Evolutionary conservation across 805 yeast genomes (phyloP).

Genomic region (Candida dendrica): DNA sequence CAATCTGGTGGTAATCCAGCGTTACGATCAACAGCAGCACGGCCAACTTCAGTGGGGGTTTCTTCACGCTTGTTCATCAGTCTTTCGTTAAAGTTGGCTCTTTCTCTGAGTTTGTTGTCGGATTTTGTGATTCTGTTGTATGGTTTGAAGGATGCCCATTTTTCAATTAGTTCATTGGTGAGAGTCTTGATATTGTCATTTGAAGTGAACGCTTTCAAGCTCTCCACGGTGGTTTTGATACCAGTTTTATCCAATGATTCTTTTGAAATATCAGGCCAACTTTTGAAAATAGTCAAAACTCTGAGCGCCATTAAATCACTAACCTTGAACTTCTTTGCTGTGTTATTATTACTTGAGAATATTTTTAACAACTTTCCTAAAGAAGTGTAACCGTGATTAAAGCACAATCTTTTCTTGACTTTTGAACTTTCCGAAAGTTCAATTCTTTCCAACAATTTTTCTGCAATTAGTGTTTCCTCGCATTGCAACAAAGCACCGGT

Average conservation of each 20-base stretch:
- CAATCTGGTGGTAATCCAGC: constrained; percentile 37
- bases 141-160: constrained; percentile 71
- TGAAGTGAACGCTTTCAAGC: constrained; percentile 24
- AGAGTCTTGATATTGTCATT: constrained; percentile 25
- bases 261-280: constrained; percentile 69
- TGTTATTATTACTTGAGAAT: constrained; percentile 6
- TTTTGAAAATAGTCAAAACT: constrained; percentile 49
- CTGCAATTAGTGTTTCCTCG: constrained; percentile 57
- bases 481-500: constrained; percentile 77
- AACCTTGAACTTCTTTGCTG: constrained; percentile 23
- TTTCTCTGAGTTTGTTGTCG: background rate
- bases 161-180: constrained; percentile 42
- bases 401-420: constrained; percentile 53
- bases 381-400: constrained; percentile 83
- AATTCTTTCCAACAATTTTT: constrained; percentile 63
- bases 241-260: constrained; percentile 71
- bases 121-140: constrained; percentile 80
- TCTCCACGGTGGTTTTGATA: constrained; percentile 56
- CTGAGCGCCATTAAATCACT: constrained; percentile 35
- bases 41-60: background rate
- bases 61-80: constrained; percentile 6
- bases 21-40: background rate
- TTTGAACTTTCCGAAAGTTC: constrained; percentile 41
- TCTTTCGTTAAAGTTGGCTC: constrained; percentile 10
- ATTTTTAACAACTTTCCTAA: constrained; percentile 52